These are phyloP conservation scores for Withania somnifera DNA, from an alignment of 305 asterid genomes.

Conservation along the genomic window DNA sequence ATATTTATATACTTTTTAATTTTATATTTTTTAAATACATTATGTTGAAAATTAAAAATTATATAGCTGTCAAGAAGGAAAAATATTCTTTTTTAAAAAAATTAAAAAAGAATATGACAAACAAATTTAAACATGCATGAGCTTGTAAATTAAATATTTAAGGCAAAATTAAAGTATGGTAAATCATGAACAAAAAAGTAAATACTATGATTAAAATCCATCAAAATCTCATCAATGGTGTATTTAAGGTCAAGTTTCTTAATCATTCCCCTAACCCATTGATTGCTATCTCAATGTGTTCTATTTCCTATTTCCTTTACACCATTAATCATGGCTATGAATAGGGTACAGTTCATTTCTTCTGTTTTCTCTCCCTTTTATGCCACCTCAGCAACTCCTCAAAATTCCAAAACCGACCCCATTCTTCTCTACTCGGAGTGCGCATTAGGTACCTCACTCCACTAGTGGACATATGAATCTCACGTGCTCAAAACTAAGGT, in stretches of 20 bases:
- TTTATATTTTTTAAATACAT: too few species aligned
- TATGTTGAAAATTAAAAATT: too few species aligned
- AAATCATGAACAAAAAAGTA: neutral
- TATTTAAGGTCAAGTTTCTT: slow-evolving; percentile 32
- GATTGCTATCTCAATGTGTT: slow-evolving; percentile 34
- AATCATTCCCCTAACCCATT: slow-evolving; percentile 27
- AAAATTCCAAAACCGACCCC: neutral
- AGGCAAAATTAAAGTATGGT: neutral
- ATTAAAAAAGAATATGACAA: too few species aligned
- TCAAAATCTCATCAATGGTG: neutral
- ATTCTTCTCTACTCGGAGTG: neutral
- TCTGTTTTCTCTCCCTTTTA: neutral
- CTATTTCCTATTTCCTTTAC: slow-evolving; percentile 12
- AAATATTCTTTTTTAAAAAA: too few species aligned
- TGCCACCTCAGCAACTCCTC: neutral
- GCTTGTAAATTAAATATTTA: neutral
- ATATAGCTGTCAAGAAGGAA: too few species aligned
- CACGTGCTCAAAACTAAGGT: neutral
- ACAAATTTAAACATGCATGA: neutral
- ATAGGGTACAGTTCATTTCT: slow-evolving; percentile 18
- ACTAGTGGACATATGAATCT: neutral
- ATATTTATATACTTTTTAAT: too few species aligned
- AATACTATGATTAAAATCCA: slow-evolving; percentile 1
- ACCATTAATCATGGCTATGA: slow-evolving; percentile 25
- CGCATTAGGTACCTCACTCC: neutral